These are phyloP conservation scores for Silene latifolia DNA, from an alignment of 148 eudicot species.

Conservation along the genomic window DNA sequence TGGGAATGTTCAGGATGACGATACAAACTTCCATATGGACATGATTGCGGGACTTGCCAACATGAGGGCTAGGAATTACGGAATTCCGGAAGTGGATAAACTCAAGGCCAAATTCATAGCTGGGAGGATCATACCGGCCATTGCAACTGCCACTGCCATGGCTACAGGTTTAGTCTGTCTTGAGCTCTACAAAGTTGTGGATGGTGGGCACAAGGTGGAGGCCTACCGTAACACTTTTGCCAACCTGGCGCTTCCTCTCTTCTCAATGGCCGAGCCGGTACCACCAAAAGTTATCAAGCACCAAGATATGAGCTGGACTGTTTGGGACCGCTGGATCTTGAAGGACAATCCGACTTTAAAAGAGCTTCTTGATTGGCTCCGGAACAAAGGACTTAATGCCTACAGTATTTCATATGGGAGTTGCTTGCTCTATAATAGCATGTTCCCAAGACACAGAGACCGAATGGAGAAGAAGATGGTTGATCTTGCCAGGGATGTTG, in stretches of 20 bases:
- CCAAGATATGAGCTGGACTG: conserved; percentile 64
- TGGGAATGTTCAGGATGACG: conserved; percentile 42
- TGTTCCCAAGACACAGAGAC: conserved; percentile 52
- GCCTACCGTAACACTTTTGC: conserved; percentile 64
- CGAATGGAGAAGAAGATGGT: conserved; percentile 56
- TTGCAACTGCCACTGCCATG: conserved; percentile 62
- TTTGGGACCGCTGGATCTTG: conserved; percentile 63
- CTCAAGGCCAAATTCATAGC: conserved; percentile 63
- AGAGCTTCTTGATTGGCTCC: conserved; percentile 63
- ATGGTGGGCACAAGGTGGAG: conserved; percentile 54
- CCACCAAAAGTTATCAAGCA: conserved; percentile 63
- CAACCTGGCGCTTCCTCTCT: conserved; percentile 61
- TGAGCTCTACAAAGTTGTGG: conserved; percentile 58
- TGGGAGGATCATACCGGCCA: conserved; percentile 62
- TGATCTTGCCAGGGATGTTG: conserved; percentile 45
- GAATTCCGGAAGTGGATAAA: conserved; percentile 57
- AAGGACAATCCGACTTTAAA: conserved; percentile 48
- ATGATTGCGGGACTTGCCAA: conserved; percentile 69
- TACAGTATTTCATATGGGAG: conserved; percentile 69
- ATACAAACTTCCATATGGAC: conserved; percentile 62
- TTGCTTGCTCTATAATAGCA: conserved; percentile 61
- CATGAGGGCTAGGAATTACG: conserved; percentile 68
- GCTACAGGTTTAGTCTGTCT: conserved; percentile 61
- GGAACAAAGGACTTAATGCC: conserved; percentile 51
- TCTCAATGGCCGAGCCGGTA: conserved; percentile 61